phyloP scores from a whole-genome alignment of 768 basidiomycete species.

The Boletellus ananiceps region DNA sequence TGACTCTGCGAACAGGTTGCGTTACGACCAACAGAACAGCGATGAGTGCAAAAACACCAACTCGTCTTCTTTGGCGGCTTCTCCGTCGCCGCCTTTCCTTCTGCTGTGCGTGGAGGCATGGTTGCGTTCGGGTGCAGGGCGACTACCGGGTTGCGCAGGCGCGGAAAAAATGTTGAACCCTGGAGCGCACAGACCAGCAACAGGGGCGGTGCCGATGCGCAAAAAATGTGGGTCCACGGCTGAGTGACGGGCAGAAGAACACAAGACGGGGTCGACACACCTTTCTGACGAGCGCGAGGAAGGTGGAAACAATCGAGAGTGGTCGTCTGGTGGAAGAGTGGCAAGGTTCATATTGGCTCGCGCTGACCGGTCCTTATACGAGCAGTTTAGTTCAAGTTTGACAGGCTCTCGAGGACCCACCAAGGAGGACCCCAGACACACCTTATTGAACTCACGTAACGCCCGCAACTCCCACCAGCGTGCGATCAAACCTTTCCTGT shows the following conservation, averaged over 20 bases:
- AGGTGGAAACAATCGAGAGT: conserved; percentile 21
- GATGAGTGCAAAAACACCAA: conserved; percentile 29
- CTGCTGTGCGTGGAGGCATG: conserved; percentile 43
- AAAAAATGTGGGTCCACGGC: not conserved
- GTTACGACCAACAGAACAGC: conserved; percentile 16
- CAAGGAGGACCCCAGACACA: conserved; percentile 28
- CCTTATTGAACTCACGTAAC: conserved; percentile 20
- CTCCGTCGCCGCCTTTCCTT: conserved; percentile 38
- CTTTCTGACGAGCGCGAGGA: conserved; percentile 8
- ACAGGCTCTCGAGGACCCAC: conserved; percentile 20
- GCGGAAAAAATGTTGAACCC: conserved; percentile 16
- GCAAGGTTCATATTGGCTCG: conserved; percentile 48
- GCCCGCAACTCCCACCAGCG: not conserved
- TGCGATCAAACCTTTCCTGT: conserved; percentile 1
- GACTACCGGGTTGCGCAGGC: conserved; percentile 10
- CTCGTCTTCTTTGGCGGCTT: conserved; percentile 53
- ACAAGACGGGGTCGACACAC: conserved; percentile 3
- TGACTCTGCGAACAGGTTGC: conserved; percentile 42
- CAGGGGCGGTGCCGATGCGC: conserved; percentile 24
- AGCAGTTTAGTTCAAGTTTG: conserved; percentile 27
- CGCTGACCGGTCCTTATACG: conserved; percentile 58
- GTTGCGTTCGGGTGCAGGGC: conserved; percentile 9
- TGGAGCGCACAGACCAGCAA: conserved; percentile 27
- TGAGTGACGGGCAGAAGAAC: conserved; percentile 7
- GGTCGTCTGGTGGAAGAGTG: conserved; percentile 37